phyloP scores from a whole-genome alignment of 2,329 filamentous ascomycete species.

The Xylariomycetidae sp. region DNA sequence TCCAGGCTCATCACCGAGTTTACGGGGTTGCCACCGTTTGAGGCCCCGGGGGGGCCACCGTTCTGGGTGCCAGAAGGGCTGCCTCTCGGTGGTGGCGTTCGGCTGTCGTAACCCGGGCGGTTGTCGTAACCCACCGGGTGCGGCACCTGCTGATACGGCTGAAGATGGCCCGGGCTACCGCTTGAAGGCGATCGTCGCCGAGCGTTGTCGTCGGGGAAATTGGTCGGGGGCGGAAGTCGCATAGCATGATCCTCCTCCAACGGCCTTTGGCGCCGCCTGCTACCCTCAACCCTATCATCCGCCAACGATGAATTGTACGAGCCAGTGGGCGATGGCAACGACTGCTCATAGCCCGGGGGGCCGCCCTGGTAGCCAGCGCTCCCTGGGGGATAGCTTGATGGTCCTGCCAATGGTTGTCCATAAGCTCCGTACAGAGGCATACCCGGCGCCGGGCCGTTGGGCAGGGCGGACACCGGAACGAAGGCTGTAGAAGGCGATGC shows the following conservation, averaged over 20 bases:
- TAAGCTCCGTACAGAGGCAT: conserved; percentile 53
- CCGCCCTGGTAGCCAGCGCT: conserved; percentile 11
- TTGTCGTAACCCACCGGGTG: no score
- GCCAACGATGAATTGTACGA: conserved; percentile 30
- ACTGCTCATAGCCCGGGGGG: conserved; percentile 23
- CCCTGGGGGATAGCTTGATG: conserved; percentile 18
- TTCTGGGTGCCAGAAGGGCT: conserved; percentile 30
- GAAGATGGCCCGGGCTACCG: conserved; percentile 39
- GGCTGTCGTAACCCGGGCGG: conserved; percentile 28
- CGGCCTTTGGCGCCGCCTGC: conserved; percentile 31
- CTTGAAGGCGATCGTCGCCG: conserved; percentile 47
- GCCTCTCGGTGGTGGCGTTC: conserved; percentile 33
- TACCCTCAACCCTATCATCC: conserved; percentile 28
- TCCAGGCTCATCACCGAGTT: conserved; percentile 49
- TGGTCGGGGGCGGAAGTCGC: conserved; percentile 39
- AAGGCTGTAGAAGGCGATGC: conserved; percentile 51
- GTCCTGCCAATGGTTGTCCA: conserved; percentile 44
- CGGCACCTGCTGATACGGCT: conserved; percentile 31
- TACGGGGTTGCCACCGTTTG: conserved; percentile 31
- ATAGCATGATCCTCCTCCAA: conserved; percentile 32
- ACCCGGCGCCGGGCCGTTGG: conserved; percentile 51
- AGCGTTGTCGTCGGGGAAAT: conserved; percentile 41
- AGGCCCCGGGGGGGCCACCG: no score
- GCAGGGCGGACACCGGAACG: conserved; percentile 51
- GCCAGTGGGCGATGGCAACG: conserved; percentile 31